Percentiles rank a stretch among this genome's conserved stretches.
These are phyloP conservation scores for Metschnikowia aberdeeniae DNA, from an alignment of 805 yeast genomes.

Conservation along the genomic window DNA sequence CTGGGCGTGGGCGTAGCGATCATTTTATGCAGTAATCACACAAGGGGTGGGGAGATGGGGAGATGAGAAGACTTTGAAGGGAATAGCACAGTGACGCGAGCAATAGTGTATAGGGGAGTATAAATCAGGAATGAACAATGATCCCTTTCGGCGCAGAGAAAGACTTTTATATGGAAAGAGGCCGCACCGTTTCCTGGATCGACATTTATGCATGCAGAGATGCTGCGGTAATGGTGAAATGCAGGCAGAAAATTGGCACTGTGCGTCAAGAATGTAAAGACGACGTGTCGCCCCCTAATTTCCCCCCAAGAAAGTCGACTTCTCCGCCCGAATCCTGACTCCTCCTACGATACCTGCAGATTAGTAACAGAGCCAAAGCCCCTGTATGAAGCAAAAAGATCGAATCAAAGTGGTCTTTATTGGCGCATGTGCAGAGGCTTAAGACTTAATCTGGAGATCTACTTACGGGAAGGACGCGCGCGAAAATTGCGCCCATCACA, in stretches of 20 bases:
- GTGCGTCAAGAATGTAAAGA: background rate
- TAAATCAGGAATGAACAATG: too few species aligned
- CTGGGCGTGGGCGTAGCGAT: background rate
- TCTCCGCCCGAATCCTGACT: too few species aligned
- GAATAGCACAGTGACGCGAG: background rate
- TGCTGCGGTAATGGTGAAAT: constrained; percentile 4
- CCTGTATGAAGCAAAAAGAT: too few species aligned
- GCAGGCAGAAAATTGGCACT: background rate
- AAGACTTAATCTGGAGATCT: constrained; percentile 1
- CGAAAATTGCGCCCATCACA: background rate
- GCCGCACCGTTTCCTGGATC: background rate
- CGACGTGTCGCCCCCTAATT: too few species aligned
- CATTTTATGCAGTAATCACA: background rate
- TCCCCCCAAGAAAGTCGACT: too few species aligned
- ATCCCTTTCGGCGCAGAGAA: too few species aligned
- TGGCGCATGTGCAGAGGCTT: background rate
- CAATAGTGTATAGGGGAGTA: background rate
- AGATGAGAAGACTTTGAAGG: background rate
- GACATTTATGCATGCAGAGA: constrained; percentile 2
- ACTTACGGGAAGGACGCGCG: background rate
- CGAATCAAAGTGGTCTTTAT: too few species aligned
- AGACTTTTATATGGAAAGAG: background rate
- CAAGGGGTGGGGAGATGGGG: background rate
- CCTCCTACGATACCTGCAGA: too few species aligned
- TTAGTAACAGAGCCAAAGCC: too few species aligned